These are phyloP conservation scores for Staphylotrichum longicolle DNA, from an alignment of 495 filamentous ascomycete genomes.

Conservation along the genomic window DNA sequence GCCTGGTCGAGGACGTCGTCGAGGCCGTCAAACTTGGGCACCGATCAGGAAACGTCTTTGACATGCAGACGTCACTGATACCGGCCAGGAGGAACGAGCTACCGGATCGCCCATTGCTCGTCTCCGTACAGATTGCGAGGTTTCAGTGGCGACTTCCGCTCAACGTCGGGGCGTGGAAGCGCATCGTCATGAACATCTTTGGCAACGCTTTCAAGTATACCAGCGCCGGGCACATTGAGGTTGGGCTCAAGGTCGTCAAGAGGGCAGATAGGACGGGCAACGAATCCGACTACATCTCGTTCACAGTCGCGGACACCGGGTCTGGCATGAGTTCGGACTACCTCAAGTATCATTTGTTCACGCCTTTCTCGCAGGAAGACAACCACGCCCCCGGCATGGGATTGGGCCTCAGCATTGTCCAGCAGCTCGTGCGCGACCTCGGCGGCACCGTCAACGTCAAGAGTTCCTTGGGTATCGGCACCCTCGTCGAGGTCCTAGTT, in stretches of 20 bases:
- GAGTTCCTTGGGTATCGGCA: constrained; percentile 28
- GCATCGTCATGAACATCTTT: constrained; percentile 78
- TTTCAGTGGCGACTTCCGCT: constrained; percentile 37
- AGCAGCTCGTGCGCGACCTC: constrained; percentile 60
- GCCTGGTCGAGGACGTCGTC: constrained; percentile 43
- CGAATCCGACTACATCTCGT: constrained; percentile 11
- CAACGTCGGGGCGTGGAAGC: constrained; percentile 47
- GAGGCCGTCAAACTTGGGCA: constrained; percentile 45
- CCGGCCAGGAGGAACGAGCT: constrained; percentile 9
- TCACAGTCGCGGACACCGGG: constrained; percentile 61
- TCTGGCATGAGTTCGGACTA: constrained; percentile 68
- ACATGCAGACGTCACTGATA: constrained; percentile 2
- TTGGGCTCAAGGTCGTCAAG: constrained; percentile 48
- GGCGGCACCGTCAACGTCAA: constrained; percentile 57
- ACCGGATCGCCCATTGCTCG: constrained; percentile 26
- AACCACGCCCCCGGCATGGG: constrained; percentile 63
- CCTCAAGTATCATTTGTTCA: constrained; percentile 63
- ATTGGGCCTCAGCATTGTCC: constrained; percentile 66
- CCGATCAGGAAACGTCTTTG: constrained; percentile 32
- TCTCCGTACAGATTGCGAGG: constrained; percentile 39
- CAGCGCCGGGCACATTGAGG: constrained; percentile 59
- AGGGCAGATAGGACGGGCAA: constrained; percentile 11
- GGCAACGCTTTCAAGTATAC: constrained; percentile 85
- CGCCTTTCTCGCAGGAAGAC: constrained; percentile 72
- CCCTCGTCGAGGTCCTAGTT: constrained; percentile 48